phyloP scores from a whole-genome alignment of 345 rosid genomes.

The Aquilaria malaccensis region DNA sequence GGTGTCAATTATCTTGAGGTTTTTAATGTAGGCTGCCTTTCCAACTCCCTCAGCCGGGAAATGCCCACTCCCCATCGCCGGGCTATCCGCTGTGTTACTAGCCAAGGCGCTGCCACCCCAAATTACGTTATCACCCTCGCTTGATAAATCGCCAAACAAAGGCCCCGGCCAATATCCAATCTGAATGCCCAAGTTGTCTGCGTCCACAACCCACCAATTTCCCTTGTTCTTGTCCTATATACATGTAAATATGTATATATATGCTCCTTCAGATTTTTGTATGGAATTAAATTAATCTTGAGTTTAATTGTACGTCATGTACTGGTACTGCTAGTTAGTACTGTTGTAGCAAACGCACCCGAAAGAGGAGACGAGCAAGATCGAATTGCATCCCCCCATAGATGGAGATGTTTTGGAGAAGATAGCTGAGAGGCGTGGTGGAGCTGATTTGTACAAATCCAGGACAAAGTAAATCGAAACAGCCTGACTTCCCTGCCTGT shows the following conservation, averaged over 20 bases:
- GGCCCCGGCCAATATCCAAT: slow-evolving; percentile 26
- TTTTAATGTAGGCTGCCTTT: slow-evolving; percentile 1
- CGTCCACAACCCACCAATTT: slow-evolving; percentile 24
- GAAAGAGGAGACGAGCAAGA: neutral
- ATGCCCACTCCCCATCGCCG: slow-evolving; percentile 5
- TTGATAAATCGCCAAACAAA: slow-evolving; percentile 13
- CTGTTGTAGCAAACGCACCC: neutral
- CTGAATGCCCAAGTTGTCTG: neutral
- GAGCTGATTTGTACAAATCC: slow-evolving; percentile 6
- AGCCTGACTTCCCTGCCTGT: neutral
- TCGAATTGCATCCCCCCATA: neutral
- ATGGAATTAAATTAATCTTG: neutral
- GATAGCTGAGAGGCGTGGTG: neutral
- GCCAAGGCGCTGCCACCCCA: slow-evolving; percentile 1
- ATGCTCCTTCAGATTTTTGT: slow-evolving; percentile 14
- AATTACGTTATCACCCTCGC: neutral
- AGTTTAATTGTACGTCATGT: neutral
- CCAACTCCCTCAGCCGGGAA: neutral
- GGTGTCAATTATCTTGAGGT: neutral
- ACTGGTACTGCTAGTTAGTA: neutral
- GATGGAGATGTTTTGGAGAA: neutral
- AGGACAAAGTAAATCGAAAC: slow-evolving; percentile 4
- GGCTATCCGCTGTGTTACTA: neutral
- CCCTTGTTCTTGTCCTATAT: slow-evolving; percentile 18
- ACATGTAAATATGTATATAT: slow-evolving; percentile 13